Percentiles rank a stretch among this genome's conserved stretches.
phyloP scores from a whole-genome alignment of 83 land plant genomes.

The Thuja plicata region DNA sequence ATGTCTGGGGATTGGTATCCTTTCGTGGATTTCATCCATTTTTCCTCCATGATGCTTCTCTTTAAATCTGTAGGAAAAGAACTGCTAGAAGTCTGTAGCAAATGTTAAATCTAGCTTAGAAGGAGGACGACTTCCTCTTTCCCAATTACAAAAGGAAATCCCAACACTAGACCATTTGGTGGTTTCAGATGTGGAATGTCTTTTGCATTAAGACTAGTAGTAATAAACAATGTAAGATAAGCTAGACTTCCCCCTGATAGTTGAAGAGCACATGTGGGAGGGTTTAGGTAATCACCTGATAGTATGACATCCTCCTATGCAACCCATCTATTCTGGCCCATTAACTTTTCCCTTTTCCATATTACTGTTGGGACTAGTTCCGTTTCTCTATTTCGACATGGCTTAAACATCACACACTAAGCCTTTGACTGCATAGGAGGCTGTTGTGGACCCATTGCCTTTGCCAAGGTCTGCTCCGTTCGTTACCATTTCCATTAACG shows the following conservation, averaged over 20 bases:
- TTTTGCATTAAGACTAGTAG: background rate
- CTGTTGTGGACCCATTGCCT: too few species aligned
- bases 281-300: constrained; percentile 18
- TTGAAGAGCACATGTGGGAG: background rate
- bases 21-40: too few species aligned
- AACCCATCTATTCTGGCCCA: constrained; percentile 35
- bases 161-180: background rate
- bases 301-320: constrained; percentile 20
- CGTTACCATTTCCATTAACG: too few species aligned
- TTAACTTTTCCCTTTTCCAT: constrained; percentile 31
- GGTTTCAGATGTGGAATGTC: background rate
- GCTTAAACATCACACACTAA: constrained; percentile 14
- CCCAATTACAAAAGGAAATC: background rate
- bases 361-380: constrained; percentile 34
- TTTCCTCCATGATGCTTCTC: too few species aligned
- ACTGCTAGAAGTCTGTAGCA: background rate
- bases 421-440: too few species aligned
- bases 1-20: too few species aligned
- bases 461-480: too few species aligned
- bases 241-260: background rate
- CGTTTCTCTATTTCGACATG: background rate
- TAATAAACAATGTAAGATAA: background rate
- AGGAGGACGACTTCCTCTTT: constrained; percentile 25
- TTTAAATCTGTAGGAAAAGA: background rate
- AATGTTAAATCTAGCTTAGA: constrained; percentile 19